Base-by-base conservation (phyloP, 352 stramenopile genomes). In the Detonula confervacea region DNA sequence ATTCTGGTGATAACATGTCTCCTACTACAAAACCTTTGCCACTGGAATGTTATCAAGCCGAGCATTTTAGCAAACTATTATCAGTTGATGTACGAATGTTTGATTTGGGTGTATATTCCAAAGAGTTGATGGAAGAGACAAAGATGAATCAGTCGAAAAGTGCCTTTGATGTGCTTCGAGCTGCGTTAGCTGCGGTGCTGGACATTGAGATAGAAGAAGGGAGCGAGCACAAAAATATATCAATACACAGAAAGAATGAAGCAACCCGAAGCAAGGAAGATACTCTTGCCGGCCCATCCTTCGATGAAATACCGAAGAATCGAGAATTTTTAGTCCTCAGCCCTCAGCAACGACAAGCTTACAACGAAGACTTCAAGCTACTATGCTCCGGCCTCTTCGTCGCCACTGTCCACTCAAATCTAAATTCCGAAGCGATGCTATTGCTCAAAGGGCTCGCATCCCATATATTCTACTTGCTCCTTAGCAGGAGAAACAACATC, bases 1-100 rank as follows among this genome's bases (percentile, higher is more conserved):
- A 96, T 68, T 95, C 96, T 44, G 92, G 96, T 74, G 14, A 42
- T 33, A 47, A 2, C 16, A 56, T 22, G 14, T 56, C 47, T 35
- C 51, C 29, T n/a, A 30, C 35, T 44, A 44, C 7, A 11, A 35
- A 27, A 37, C 8, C 30, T 37, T 8, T 37, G 30, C 30, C 22
- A 44, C 16, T 46, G 18, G 24, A 57, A 22, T 52, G 9, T 55
- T 24, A 16, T 44, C 47, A 44, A 37, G 52, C 29, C 42, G 2
- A 47, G 16, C 49, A 84, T 57, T 69, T 77, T 18, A 39, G 18
- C 42, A 14, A 60, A 11, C 46, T 83, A 30, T 55, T 83, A 18
- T 42, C 44, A 29, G 29, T 69, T 33, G 52, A 84, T 47, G 7
- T 72, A 16, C 52, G 69, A 51, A 64, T 20, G 8, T 51, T 89